phyloP scores from a whole-genome alignment of 148 eudicot genomes.

The Silene conica region DNA sequence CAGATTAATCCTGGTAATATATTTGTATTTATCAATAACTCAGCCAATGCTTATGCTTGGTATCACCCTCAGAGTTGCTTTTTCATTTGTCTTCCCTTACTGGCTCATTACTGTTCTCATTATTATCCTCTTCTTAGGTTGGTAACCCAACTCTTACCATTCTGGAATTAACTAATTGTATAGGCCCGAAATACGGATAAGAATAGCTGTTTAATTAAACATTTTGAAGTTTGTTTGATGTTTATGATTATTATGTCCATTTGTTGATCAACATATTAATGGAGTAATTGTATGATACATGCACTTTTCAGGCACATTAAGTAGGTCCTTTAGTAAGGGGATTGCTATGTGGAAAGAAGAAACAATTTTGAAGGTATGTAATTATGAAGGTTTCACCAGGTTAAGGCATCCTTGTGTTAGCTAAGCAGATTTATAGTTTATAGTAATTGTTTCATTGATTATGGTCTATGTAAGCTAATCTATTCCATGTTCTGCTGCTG shows the following conservation, averaged over 20 bases:
- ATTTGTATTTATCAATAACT: too few relatives aligned
- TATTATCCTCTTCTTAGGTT: constrained; percentile 85
- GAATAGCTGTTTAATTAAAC: too few relatives aligned
- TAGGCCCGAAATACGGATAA: too few relatives aligned
- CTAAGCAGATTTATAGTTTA: too few relatives aligned
- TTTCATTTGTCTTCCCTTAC: constrained; percentile 88
- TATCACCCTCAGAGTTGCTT: constrained; percentile 82
- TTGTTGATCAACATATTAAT: neutral
- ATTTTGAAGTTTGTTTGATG: neutral
- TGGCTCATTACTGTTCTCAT: constrained; percentile 96
- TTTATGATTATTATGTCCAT: neutral
- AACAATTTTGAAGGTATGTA: constrained; percentile 71
- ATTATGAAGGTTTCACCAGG: neutral
- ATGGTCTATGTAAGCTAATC: too few relatives aligned
- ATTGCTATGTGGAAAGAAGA: constrained; percentile 97
- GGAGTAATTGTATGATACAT: too few relatives aligned
- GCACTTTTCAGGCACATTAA: constrained; percentile 64
- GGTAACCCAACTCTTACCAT: neutral
- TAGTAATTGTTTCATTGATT: too few relatives aligned
- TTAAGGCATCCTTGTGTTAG: too few relatives aligned
- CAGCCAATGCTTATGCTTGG: constrained; percentile 99
- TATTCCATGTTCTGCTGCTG: too few relatives aligned
- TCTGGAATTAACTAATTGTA: too few relatives aligned
- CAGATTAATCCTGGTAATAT: too few relatives aligned
- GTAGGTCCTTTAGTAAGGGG: constrained; percentile 76